Percentiles rank a stretch among this genome's conserved stretches.
Evolutionary conservation across 139 green algal genomes (phyloP).

Genomic region (Pleodorina starrii): DNA sequence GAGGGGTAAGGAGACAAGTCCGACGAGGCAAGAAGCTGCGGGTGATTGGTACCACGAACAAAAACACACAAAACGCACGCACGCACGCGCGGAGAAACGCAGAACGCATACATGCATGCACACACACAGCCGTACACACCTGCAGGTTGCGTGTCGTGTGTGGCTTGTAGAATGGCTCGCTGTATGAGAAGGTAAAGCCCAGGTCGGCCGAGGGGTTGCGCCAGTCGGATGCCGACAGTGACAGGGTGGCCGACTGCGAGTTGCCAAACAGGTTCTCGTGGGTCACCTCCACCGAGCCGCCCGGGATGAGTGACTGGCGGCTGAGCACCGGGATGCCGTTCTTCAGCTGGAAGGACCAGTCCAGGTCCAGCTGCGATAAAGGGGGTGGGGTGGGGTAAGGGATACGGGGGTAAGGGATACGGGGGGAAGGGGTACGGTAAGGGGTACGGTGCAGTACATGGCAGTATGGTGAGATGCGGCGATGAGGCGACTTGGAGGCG

Average conservation of each 20-base stretch:
- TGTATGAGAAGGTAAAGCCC: constrained; percentile 64
- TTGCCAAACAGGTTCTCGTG: constrained; percentile 77
- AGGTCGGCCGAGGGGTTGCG: constrained; percentile 65
- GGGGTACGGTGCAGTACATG: too few relatives aligned
- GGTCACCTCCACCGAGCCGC: constrained; percentile 70
- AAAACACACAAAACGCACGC: too few relatives aligned
- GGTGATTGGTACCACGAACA: too few relatives aligned
- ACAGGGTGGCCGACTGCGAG: constrained; percentile 62
- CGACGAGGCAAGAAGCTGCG: too few relatives aligned
- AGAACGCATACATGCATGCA: not conserved
- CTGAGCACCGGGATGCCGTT: constrained; percentile 62
- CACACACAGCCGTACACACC: constrained; percentile 35
- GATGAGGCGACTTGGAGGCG: too few relatives aligned
- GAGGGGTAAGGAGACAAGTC: too few relatives aligned
- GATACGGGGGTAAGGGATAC: not conserved
- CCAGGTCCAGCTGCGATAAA: constrained; percentile 73
- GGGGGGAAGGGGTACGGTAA: not conserved
- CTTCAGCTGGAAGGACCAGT: constrained; percentile 75
- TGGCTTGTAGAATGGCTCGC: constrained; percentile 71
- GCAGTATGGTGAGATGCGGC: too few relatives aligned
- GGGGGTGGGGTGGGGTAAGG: not conserved
- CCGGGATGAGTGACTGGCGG: constrained; percentile 69
- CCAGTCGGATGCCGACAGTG: constrained; percentile 70
- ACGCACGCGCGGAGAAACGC: too few relatives aligned
- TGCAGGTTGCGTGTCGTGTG: constrained; percentile 73